Evolutionary conservation across 352 stramenopile genomes (phyloP), one percentile per base, ranked within the genome.

Genomic region (Pythium sp.): DNA sequence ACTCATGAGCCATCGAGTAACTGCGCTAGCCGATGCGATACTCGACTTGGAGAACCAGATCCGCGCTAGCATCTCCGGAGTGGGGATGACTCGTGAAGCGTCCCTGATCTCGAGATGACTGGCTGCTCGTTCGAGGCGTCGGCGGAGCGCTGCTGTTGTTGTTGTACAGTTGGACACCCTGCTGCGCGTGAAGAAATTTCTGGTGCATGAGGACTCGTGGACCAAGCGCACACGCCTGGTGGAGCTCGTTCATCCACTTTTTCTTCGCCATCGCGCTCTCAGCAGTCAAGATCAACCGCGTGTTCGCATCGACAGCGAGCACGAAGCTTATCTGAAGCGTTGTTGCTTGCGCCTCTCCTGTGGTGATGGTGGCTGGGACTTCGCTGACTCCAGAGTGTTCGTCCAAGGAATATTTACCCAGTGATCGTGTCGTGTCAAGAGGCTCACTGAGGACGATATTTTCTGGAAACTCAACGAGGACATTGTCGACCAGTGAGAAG

Each of bases 221-320:
- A 54, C 67, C 47, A 67, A 62, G 7, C 9, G 20, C n/a, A 18
- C 67, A 66, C 38, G 75, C 72, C 24, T 80, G 57, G 0, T 12
- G 67, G 26, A 90, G 66, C 9, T 75, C 77, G 0, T 47, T 28
- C 74, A 86, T 79, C 82, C 82, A 89, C n/a, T 72, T 73, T 30
- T 74, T 73, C 60, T 84, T 87, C 24, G 89, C 77, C 51, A 75
- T 73, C 2, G 51, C 22, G 22, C 72, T 85, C 22, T 75, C 58
- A n/a, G 78, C 73, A 11, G 80, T 87, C 24, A 86, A 59, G 8
- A 85, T 30, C 9, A 89, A 26, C 1, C 73, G 67, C 1, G 36
- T 75, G 0, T 36, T 30, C 8, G 58, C 0, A 62, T 72, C 61
- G 1, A 76, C 36, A n/a, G 46, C 59, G 24, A 91, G 28, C 8